These are phyloP conservation scores for Penicillium paneum DNA, from an alignment of 2,329 filamentous ascomycete genomes.

Conservation along the genomic window DNA sequence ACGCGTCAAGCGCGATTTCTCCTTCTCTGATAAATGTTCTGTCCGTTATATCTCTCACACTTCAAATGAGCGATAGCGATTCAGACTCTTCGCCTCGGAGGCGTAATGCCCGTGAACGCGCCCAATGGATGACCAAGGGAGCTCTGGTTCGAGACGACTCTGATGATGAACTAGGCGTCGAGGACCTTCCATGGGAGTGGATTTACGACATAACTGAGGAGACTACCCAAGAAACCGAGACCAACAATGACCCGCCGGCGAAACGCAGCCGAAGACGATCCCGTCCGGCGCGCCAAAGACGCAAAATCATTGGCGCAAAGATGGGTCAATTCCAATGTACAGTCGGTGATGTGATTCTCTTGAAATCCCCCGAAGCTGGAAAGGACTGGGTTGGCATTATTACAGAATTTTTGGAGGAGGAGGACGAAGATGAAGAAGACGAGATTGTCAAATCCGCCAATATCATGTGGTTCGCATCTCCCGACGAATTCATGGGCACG, in stretches of 20 bases:
- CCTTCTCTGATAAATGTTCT: slow-evolving; percentile 5
- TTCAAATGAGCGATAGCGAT: slow-evolving; percentile 11
- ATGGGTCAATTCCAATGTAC: slow-evolving; percentile 78
- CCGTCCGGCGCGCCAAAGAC: slow-evolving; percentile 28
- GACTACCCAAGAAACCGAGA: slow-evolving; percentile 17
- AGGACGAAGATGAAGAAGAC: slow-evolving; percentile 61
- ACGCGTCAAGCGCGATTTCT: slow-evolving; percentile 30
- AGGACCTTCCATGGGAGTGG: slow-evolving; percentile 76
- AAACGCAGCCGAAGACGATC: slow-evolving; percentile 31
- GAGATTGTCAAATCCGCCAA: slow-evolving; percentile 65
- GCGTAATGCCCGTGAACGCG: slow-evolving; percentile 34
- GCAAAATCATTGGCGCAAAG: slow-evolving; percentile 71
- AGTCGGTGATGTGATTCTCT: slow-evolving; percentile 77
- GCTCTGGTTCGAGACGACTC: slow-evolving; percentile 73
- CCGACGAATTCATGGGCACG: slow-evolving; percentile 82
- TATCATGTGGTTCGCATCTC: slow-evolving; percentile 90
- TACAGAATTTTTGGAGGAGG: slow-evolving; percentile 72
- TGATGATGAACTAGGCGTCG: slow-evolving; percentile 76
- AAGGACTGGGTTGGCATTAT: slow-evolving; percentile 93
- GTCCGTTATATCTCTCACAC: background rate
- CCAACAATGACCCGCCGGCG: slow-evolving; percentile 7
- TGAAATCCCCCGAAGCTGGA: slow-evolving; percentile 82
- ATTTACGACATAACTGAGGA: slow-evolving; percentile 53
- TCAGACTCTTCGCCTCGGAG: slow-evolving; percentile 16
- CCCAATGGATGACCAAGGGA: slow-evolving; percentile 55